Evolutionary conservation across 495 filamentous ascomycete genomes (phyloP).

Genomic region (Penicillium fimorum): DNA sequence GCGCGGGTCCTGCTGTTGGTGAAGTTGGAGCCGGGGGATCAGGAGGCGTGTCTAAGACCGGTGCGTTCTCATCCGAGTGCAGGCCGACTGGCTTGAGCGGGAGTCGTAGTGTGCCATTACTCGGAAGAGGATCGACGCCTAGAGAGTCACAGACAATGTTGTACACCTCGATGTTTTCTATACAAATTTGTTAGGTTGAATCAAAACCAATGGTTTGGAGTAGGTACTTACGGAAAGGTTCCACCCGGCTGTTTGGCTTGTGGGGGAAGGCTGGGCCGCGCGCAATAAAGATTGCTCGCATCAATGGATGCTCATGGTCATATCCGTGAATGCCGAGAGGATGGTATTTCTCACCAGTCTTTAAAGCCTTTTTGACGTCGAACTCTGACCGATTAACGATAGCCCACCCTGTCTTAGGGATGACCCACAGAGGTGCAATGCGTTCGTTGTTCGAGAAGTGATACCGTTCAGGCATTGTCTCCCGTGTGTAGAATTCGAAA

Average conservation of each 20-base stretch:
- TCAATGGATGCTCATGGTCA: slow-evolving; percentile 83
- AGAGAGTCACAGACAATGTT: slow-evolving; percentile 89
- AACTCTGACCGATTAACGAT: slow-evolving; percentile 78
- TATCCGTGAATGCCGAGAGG: slow-evolving; percentile 85
- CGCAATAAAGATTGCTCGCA: slow-evolving; percentile 90
- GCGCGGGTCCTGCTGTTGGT: neutral
- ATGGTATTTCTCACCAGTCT: slow-evolving; percentile 63
- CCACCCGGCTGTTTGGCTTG: slow-evolving; percentile 71
- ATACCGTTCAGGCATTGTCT: slow-evolving; percentile 85
- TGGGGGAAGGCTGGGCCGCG: slow-evolving; percentile 87
- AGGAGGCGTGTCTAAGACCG: slow-evolving; percentile 34
- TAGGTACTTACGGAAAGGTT: slow-evolving; percentile 72
- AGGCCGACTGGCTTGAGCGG: slow-evolving; percentile 68
- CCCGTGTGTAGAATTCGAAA: slow-evolving; percentile 79
- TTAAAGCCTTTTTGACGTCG: slow-evolving; percentile 60
- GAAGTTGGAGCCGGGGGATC: slow-evolving; percentile 34
- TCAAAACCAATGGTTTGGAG: neutral
- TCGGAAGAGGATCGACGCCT: slow-evolving; percentile 62
- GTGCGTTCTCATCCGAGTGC: slow-evolving; percentile 53
- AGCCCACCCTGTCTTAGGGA: slow-evolving; percentile 87
- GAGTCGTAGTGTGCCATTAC: slow-evolving; percentile 85
- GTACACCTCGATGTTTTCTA: slow-evolving; percentile 93
- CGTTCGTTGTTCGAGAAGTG: slow-evolving; percentile 83
- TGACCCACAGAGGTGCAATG: slow-evolving; percentile 89
- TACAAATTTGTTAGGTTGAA: slow-evolving; percentile 1